phyloP scores from a whole-genome alignment of 1,284 basidiomycete genomes.

The Pholiota adiposa region DNA sequence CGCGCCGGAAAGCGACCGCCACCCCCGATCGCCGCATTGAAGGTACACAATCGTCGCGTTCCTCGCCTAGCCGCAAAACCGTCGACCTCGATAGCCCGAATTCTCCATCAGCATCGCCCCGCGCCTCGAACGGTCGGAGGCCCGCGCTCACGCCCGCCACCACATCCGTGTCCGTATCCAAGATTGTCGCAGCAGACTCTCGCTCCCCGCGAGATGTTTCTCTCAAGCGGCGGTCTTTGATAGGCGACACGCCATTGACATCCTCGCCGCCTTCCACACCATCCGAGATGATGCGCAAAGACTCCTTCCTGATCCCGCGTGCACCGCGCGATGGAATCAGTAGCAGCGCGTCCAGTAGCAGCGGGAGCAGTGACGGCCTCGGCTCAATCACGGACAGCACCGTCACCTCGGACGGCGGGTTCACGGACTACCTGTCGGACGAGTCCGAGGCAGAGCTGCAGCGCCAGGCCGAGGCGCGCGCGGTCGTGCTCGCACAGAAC shows the following conservation, averaged over 20 bases:
- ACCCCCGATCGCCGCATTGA: slow-evolving; percentile 50
- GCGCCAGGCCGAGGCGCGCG: slow-evolving; percentile 77
- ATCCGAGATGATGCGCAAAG: slow-evolving; percentile 25
- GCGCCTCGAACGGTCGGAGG: slow-evolving; percentile 46
- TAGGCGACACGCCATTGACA: slow-evolving; percentile 26
- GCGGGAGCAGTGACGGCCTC: slow-evolving; percentile 57
- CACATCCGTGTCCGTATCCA: slow-evolving; percentile 37
- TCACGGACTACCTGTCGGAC: slow-evolving; percentile 84
- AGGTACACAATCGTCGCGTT: slow-evolving; percentile 43
- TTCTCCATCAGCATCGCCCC: slow-evolving; percentile 38
- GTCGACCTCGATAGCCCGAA: slow-evolving; percentile 54
- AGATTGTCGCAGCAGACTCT: slow-evolving; percentile 33
- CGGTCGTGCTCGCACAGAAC: slow-evolving; percentile 74
- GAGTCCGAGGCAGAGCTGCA: slow-evolving; percentile 84
- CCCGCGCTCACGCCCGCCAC: slow-evolving; percentile 53
- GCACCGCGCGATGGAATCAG: slow-evolving; percentile 41
- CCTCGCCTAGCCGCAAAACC: slow-evolving; percentile 65
- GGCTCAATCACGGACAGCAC: slow-evolving; percentile 70
- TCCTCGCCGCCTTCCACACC: slow-evolving; percentile 15
- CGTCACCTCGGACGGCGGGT: slow-evolving; percentile 79
- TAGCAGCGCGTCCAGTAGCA: slow-evolving; percentile 62
- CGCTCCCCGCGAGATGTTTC: slow-evolving; percentile 24
- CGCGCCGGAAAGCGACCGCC: slow-evolving; percentile 53
- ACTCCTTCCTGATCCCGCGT: slow-evolving; percentile 33
- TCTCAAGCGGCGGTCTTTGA: slow-evolving; percentile 23